Evolutionary conservation across 495 filamentous ascomycete genomes (phyloP), one percentile per base, ranked within the genome.

Genomic region (Aspergillus nanangensis): DNA sequence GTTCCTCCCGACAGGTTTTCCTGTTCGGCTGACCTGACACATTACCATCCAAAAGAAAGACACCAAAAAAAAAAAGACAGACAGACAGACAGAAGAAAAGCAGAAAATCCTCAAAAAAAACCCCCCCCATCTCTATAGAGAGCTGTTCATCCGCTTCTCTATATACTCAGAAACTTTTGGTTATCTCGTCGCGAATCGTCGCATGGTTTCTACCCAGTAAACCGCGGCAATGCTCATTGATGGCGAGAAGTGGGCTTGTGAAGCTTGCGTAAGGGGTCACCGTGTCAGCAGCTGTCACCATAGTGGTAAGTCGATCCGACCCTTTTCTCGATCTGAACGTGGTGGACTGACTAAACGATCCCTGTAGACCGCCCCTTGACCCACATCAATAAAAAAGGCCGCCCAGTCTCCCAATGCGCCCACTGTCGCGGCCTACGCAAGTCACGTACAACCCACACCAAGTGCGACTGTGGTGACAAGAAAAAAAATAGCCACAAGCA

Each of bases 371-470:
- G 93, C 56, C 87, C 86, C 52, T 81, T 99, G 50, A 83, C 85
- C 63, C 93, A 93, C 66, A 96, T 97, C 77, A 93, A 93, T 73
- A 96, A 95, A 71, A 97, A 99, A 69, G 93, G 93, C 67, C 87
- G 93, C 56, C 93, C 93, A 55, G 92, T 97, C 58, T 95, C 92
- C 66, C 93, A 99, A 86, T 99, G 93, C 68, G 78, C 87, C 58
- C 93, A 97, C 74, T 99, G 93, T 70, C 91, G 93, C 69, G 80
- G 85, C 53, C 87, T 95, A 74, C 90, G 93, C 79, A 97, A 97
- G 78, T 93, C 91, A 66, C 88, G 94, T 51, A 85, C 93, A 51
- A 86, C 90, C 48, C 93, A 99, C 71, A 81, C 91, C 56, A 92
- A 91, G 71, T 99, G 93, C 76, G 92, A 96, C 65, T 99, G 93